These are phyloP conservation scores for Pleurotus platypus DNA, from an alignment of 768 basidiomycete species.

Conservation along the genomic window DNA sequence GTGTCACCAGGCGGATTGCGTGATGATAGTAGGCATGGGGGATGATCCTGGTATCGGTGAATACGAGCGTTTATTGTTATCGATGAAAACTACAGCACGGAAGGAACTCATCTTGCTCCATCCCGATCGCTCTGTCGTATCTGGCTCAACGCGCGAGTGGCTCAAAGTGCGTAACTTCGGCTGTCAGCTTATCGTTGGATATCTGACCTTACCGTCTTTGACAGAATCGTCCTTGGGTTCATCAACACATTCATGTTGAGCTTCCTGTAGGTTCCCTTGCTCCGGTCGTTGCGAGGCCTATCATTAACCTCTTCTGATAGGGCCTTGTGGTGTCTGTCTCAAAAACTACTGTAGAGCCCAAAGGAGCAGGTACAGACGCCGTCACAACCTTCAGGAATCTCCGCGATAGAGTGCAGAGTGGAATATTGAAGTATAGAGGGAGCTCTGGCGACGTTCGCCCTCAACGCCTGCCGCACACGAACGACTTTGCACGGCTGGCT, in stretches of 20 bases:
- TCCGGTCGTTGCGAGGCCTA: background rate
- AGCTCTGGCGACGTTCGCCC: constrained; percentile 56
- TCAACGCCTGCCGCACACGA: constrained; percentile 76
- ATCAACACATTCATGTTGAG: constrained; percentile 95
- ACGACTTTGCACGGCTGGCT: constrained; percentile 91
- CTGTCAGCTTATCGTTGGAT: background rate
- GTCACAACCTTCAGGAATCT: constrained; percentile 86
- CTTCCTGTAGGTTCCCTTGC: constrained; percentile 53
- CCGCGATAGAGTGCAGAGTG: constrained; percentile 88
- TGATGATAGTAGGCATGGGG: constrained; percentile 92
- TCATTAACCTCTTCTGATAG: constrained; percentile 29
- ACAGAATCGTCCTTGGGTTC: constrained; percentile 92
- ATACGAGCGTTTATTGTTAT: constrained; percentile 88
- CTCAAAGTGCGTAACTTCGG: constrained; percentile 59
- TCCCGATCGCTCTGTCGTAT: constrained; percentile 81
- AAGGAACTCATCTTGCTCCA: constrained; percentile 96
- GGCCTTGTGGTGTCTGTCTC: constrained; percentile 66
- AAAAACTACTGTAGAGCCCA: constrained; percentile 52
- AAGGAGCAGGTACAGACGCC: constrained; percentile 72
- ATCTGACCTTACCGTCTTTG: background rate
- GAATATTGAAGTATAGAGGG: constrained; percentile 84
- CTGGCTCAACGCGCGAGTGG: constrained; percentile 95
- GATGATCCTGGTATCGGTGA: constrained; percentile 90
- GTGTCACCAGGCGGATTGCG: constrained; percentile 72
- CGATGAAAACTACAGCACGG: constrained; percentile 97